phyloP scores from a whole-genome alignment of 2,329 filamentous ascomycete species.

The Elsinoe necatrix region DNA sequence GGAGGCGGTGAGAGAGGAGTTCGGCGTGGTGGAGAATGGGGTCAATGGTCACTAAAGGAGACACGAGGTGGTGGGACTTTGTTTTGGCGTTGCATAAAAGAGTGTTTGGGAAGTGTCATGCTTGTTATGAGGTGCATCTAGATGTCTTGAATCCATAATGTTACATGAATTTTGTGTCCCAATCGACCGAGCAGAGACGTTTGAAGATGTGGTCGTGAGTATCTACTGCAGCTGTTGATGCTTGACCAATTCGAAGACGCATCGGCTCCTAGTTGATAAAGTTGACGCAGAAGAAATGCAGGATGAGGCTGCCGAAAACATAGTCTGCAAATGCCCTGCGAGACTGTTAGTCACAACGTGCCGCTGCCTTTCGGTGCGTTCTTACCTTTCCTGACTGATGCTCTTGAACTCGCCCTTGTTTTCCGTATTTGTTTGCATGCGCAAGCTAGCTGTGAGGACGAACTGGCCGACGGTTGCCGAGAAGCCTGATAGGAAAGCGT shows the following conservation, averaged over 20 bases:
- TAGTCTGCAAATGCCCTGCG: slow-evolving; percentile 89
- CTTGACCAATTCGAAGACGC: too few species aligned
- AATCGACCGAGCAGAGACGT: not conserved
- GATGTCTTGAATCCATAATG: slow-evolving; percentile 3
- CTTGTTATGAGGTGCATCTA: not conserved
- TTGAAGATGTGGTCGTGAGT: too few species aligned
- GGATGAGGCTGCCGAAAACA: slow-evolving; percentile 83
- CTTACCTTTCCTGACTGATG: slow-evolving; percentile 73
- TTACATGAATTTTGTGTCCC: not conserved
- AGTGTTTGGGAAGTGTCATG: not conserved
- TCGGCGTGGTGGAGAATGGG: slow-evolving; percentile 36
- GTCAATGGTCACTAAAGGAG: not conserved
- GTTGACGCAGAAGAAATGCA: slow-evolving; percentile 99
- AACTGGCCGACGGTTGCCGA: slow-evolving; percentile 93
- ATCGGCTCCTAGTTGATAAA: slow-evolving; percentile 75
- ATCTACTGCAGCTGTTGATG: too few species aligned
- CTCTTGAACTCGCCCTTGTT: slow-evolving; percentile 70
- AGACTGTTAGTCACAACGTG: slow-evolving; percentile 16
- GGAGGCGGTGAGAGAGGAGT: slow-evolving; percentile 57
- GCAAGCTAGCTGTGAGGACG: slow-evolving; percentile 80
- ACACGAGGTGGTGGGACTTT: not conserved
- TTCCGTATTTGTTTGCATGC: slow-evolving; percentile 82
- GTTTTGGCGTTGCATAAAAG: not conserved
- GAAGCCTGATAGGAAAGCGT: slow-evolving; percentile 95
- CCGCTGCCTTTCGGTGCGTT: too few species aligned